Base-by-base conservation (phyloP, 805 yeast species). In the Kazachstania taianensis region DNA sequence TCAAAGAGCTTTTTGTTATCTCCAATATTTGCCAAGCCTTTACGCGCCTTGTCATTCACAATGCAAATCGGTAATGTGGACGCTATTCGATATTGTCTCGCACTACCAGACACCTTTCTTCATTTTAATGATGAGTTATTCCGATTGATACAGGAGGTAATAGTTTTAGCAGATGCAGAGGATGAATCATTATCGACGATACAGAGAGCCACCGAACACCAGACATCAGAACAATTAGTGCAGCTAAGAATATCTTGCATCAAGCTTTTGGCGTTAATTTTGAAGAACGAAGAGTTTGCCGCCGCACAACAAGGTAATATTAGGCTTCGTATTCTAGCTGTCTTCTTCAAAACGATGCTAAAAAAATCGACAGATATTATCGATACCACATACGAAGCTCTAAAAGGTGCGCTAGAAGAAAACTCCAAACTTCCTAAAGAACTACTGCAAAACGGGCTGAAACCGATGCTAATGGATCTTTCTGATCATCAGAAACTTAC, bases 61-160 rank as follows among this genome's bases (percentile, higher is more conserved):
- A 92, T 89, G 95, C 98, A 94, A 61, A 92, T 92, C 38, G 98
- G 98, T 25, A 87, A 92, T 55, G 87, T 92, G 42, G 97, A 92
- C 58, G 97, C 97, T 1, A 83, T 92, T n/a, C 78, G 94, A 0
- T 94, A 78, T 57, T 89, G 96, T 52, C 63, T 92, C 39, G 75
- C 80, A 1, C 65, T 89, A 33, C 92, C 84, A 9, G 72, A 81
- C 43, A 70, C 95, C 0, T 86, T 89, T 46, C 63, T 89, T 44
- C 78, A 79, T 7, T 89, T 85, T 54, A 83, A 82, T 46, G 97
- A 92, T 37, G 97, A 94, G 52, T 62, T 92, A 40, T 81, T 79
- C 40, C 65, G 99, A 36, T 64, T 94, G 38, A 62, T 92, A 7
- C 73, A 83, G 39, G 99, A 92, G 54, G 96, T 96, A 0, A 66